Evolutionary conservation across 768 basidiomycete species (phyloP).

Genomic region (Pleurotus ostreatus): DNA sequence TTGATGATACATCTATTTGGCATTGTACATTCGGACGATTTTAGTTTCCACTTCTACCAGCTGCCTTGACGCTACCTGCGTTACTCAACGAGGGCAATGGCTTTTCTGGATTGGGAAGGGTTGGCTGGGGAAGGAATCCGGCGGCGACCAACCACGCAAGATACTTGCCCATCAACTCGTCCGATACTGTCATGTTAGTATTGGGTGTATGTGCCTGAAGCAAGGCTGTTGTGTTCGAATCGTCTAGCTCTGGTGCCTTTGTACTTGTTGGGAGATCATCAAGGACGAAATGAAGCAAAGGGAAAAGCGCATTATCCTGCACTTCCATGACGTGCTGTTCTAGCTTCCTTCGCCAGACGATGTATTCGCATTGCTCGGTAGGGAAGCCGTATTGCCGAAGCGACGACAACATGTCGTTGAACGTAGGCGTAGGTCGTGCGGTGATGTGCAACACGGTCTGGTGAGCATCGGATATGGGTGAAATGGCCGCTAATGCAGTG

Average conservation of each 20-base stretch:
- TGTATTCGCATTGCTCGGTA: conserved; percentile 78
- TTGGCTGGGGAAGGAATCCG: conserved; percentile 69
- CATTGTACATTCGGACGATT: conserved; percentile 5
- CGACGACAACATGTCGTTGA: conserved; percentile 78
- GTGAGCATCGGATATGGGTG: conserved; percentile 42
- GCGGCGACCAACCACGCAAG: conserved; percentile 89
- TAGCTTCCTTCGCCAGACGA: conserved; percentile 86
- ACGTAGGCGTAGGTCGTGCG: conserved; percentile 82
- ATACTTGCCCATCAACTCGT: conserved; percentile 79
- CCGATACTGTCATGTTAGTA: conserved; percentile 60
- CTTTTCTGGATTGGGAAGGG: conserved; percentile 31
- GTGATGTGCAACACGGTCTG: conserved; percentile 78
- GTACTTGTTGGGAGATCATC: conserved; percentile 97
- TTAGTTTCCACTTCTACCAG: conserved; percentile 63
- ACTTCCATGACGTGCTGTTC: conserved; percentile 94
- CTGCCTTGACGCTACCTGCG: conserved; percentile 47
- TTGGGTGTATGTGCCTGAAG: conserved; percentile 37
- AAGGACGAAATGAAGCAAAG: conserved; percentile 92
- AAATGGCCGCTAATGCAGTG: conserved; percentile 67
- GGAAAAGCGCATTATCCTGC: conserved; percentile 97
- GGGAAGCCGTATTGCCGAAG: conserved; percentile 78
- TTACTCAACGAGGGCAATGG: conserved; percentile 44
- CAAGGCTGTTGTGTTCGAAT: conserved; percentile 73
- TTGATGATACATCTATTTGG: no score
- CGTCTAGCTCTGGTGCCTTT: conserved; percentile 87